Conservation (phyloP, 305 asterid species). For the Fraxinus baroniana region DNA sequence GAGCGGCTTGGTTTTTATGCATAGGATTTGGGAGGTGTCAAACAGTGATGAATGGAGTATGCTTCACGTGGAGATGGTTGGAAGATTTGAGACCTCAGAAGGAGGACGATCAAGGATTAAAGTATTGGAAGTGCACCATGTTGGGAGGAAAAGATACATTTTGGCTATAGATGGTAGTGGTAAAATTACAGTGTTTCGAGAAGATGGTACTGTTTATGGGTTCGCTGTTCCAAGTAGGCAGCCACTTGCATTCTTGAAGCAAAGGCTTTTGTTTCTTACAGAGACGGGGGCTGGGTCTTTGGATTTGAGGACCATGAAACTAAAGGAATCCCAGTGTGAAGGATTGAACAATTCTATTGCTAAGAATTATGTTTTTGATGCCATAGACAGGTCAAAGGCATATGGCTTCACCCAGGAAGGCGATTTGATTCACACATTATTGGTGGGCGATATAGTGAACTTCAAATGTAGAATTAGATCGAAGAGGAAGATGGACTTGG, state of each 20-base stretch:
- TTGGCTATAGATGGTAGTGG: constrained; percentile 59
- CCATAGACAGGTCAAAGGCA: constrained; percentile 76
- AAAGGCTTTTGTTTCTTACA: constrained; percentile 82
- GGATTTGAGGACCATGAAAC: constrained; percentile 89
- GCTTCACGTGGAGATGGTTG: constrained; percentile 47
- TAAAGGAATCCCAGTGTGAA: constrained; percentile 80
- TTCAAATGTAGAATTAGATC: constrained; percentile 87
- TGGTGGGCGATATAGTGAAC: constrained; percentile 80
- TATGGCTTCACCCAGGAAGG: constrained; percentile 77
- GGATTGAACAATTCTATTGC: constrained; percentile 67
- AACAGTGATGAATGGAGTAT: constrained; percentile 61
- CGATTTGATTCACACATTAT: constrained; percentile 66
- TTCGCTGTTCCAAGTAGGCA: constrained; percentile 48
- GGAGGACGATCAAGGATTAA: constrained; percentile 39
- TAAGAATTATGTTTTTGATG: constrained; percentile 69
- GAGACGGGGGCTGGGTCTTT: constrained; percentile 90
- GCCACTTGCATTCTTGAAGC: constrained; percentile 85
- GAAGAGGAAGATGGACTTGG: constrained; percentile 66
- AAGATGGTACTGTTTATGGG: constrained; percentile 65
- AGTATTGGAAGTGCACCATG: constrained; percentile 70
- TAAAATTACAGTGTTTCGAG: constrained; percentile 58
- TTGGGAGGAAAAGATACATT: constrained; percentile 75
- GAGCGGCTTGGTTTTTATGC: constrained; percentile 65
- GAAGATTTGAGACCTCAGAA: constrained; percentile 48
- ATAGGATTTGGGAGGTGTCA: constrained; percentile 69